Evolutionary conservation across 306 rosid species (phyloP).

Genomic region (Inga leiocalycina): DNA sequence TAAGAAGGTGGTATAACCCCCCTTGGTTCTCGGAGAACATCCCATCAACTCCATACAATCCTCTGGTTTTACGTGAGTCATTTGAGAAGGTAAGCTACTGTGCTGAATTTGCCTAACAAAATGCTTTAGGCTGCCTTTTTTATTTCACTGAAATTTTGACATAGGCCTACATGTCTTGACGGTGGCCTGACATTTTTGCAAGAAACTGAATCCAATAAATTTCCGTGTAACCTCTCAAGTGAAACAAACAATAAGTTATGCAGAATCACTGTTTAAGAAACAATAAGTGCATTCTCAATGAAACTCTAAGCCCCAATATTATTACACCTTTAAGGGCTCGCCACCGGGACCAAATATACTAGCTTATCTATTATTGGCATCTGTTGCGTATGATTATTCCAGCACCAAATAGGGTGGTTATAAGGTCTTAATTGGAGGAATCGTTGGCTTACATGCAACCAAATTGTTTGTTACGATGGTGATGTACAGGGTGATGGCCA

Average conservation of each 20-base stretch:
- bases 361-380: not conserved
- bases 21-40: constrained; percentile 73
- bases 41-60: constrained; percentile 81
- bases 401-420: not conserved
- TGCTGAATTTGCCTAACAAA: constrained; percentile 27
- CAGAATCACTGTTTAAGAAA: constrained; percentile 14
- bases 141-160: constrained; percentile 5
- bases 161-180: not conserved
- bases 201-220: constrained; percentile 23
- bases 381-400: constrained; percentile 13
- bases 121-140: constrained; percentile 9
- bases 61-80: constrained; percentile 61
- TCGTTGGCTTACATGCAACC: constrained; percentile 22
- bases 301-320: not conserved
- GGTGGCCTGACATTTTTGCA: constrained; percentile 9
- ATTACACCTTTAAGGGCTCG: not conserved
- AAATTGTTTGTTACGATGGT: constrained; percentile 8
- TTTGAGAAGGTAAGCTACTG: constrained; percentile 74
- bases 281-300: constrained; percentile 3
- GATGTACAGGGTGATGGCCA: not conserved
- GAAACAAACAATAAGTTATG: not conserved
- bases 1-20: constrained; percentile 96
- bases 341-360: not conserved
- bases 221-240: not conserved
- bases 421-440: constrained; percentile 2